Evolutionary conservation across 768 basidiomycete species (phyloP), one percentile per base, ranked within the genome.

Genomic region (Xerocomellus chrysenteron): DNA sequence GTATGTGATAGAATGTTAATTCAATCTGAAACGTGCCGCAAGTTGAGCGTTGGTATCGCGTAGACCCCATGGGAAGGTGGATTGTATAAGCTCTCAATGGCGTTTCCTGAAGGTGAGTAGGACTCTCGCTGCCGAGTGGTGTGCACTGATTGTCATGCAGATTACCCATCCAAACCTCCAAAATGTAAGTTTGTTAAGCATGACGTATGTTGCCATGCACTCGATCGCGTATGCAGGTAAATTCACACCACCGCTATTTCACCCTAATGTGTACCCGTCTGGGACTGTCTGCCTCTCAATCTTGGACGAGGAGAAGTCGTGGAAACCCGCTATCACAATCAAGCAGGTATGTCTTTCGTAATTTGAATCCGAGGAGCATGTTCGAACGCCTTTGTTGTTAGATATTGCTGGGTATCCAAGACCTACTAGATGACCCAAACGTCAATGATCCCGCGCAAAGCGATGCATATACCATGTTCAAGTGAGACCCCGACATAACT

Each of bases 251-350:
- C 88, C 96, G 36, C 78, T 98, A 47, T 98, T 98, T 78, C 96
- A 99, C 70, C 95, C 96, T 28, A 98, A 98, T 69, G 95, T 99
- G 52, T 99, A 98, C 69, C 97, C 97, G 1, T 98, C 96, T 32
- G 97, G 97, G 26, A 99, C 97, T 19, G 95, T 98, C 45, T 98
- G 96, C 72, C 79, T 99, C 30, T 98, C 95, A 12, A 99, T 99
- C 67, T 76, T 99, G 52, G 96, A 98, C 67, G 97, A 99, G 70
- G 97, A 99, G 75, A 98, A 99, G 72, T 88, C 88, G 2, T 99
- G 97, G 97, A 98, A 98, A 70, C 94, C 97, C 26, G 92, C 94
- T 8, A 98, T 99, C 65, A 98, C 97, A 2, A 94, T 99, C 76
- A 99, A 98, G 73, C 97, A 98, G 82, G 96, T 90, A 26, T 39